These are phyloP conservation scores for Dendrobium chrysotoxum DNA, from an alignment of 106 monocot genomes.

Conservation along the genomic window DNA sequence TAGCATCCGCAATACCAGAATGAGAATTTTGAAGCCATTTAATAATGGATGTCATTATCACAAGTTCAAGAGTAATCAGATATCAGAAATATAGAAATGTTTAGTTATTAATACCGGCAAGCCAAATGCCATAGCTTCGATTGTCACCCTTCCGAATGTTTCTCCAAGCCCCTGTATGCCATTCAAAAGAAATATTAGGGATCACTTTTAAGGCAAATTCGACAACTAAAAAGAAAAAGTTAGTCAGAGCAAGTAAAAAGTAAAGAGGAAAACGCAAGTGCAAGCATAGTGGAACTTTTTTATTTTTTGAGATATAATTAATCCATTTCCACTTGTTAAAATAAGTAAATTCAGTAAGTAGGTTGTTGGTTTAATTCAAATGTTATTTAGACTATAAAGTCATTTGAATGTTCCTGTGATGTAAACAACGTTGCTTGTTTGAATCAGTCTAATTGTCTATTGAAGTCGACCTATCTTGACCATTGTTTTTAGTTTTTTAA, in stretches of 20 bases:
- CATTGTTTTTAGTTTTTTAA: too few relatives aligned
- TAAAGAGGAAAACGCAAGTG: not conserved
- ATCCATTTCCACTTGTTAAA: not conserved
- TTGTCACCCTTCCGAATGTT: conserved; percentile 95
- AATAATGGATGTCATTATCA: too few relatives aligned
- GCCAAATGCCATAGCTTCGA: conserved; percentile 98
- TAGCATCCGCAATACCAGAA: not conserved
- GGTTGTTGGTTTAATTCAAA: too few relatives aligned
- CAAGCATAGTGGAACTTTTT: not conserved
- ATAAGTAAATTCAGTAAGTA: too few relatives aligned
- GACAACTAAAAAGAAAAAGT: not conserved
- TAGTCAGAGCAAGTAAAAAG: not conserved
- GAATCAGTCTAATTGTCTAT: too few relatives aligned
- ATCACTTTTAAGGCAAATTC: not conserved
- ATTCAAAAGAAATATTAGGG: not conserved
- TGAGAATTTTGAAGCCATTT: not conserved
- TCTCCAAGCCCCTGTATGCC: conserved; percentile 72
- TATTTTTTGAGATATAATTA: too few relatives aligned
- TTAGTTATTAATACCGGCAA: conserved; percentile 53
- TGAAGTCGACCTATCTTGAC: too few relatives aligned
- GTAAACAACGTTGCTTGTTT: too few relatives aligned
- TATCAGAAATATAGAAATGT: not conserved
- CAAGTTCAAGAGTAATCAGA: not conserved
- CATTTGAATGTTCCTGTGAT: too few relatives aligned
- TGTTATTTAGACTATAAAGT: too few relatives aligned